A percentile compares a stretch with the other conserved stretches of the same genome.
Evolutionary conservation across 78 protist species (phyloP).

Genomic region (Thecamonas trahens): DNA sequence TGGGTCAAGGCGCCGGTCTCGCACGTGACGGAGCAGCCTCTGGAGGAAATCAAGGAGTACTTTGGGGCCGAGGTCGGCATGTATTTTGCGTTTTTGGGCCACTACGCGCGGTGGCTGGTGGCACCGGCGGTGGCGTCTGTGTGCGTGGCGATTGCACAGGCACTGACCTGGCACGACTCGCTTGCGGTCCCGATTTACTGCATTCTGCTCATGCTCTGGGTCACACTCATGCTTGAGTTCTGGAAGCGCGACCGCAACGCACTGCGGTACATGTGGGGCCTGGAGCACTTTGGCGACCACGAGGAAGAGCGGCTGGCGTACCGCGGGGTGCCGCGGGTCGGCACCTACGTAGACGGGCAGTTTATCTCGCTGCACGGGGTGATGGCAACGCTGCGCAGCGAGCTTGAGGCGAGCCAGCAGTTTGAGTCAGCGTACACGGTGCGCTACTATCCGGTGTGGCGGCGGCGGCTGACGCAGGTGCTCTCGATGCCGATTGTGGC

Average conservation of each 20-base stretch:
- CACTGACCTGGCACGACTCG: no score
- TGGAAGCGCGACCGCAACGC: constrained; percentile 35
- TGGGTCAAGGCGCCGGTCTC: no score
- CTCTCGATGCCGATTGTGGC: background rate
- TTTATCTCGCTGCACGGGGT: no score
- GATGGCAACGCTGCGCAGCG: background rate
- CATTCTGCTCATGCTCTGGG: no score
- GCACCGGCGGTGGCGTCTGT: background rate
- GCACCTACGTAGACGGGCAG: no score
- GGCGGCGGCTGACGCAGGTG: background rate
- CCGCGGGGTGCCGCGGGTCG: no score
- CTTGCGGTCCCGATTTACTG: no score
- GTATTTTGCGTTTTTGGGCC: constrained; percentile 13
- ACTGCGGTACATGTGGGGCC: background rate
- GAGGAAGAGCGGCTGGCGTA: background rate
- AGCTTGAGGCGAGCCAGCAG: background rate
- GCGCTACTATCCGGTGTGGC: background rate
- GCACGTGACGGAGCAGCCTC: background rate
- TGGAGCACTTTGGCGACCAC: background rate
- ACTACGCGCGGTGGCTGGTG: constrained; percentile 8
- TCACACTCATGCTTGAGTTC: constrained; percentile 17
- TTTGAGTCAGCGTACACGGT: background rate
- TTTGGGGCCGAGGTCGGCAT: constrained; percentile 16
- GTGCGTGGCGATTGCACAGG: no score
- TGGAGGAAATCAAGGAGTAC: background rate